phyloP scores from a whole-genome alignment of 108 stramenopile species.

The Chaetoceros muelleri region DNA sequence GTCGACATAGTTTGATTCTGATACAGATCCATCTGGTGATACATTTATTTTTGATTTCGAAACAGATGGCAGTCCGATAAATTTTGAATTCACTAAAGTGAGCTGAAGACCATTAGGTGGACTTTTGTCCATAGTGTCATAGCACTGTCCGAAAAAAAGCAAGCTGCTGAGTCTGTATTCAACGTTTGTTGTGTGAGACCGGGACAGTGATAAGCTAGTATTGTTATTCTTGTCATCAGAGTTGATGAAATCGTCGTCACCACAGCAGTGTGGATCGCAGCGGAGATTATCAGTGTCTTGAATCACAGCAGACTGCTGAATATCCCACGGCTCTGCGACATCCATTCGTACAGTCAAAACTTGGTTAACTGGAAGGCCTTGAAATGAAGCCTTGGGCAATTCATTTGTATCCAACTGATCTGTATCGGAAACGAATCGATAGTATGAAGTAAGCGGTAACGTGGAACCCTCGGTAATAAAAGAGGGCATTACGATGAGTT shows the following conservation, averaged over 20 bases:
- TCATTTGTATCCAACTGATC: conserved; percentile 15
- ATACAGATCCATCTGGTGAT: conserved; percentile 28
- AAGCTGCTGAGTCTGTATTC: conserved; percentile 81
- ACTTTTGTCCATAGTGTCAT: conserved; percentile 38
- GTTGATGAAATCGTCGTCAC: conserved; percentile 41
- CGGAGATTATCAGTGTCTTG: conserved; percentile 96
- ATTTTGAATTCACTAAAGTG: conserved; percentile 44
- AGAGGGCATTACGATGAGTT: conserved; percentile 54
- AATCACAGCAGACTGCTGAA: conserved; percentile 69
- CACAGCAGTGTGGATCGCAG: conserved; percentile 61
- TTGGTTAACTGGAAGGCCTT: conserved; percentile 76
- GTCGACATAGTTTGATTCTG: neutral
- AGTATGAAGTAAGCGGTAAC: conserved; percentile 85
- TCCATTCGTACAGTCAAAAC: conserved; percentile 91
- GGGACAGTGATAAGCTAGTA: no score
- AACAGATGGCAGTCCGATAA: neutral
- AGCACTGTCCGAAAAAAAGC: conserved; percentile 90
- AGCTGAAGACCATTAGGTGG: conserved; percentile 95
- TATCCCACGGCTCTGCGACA: conserved; percentile 94
- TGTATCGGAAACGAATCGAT: conserved; percentile 86
- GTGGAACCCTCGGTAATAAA: conserved; percentile 48
- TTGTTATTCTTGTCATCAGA: conserved; percentile 13
- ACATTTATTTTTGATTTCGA: conserved; percentile 20
- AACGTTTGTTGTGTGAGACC: conserved; percentile 45
- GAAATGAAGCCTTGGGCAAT: conserved; percentile 62